Evolutionary conservation across 2,329 filamentous ascomycete genomes (phyloP).

Genomic region (Penicillium sp.): DNA sequence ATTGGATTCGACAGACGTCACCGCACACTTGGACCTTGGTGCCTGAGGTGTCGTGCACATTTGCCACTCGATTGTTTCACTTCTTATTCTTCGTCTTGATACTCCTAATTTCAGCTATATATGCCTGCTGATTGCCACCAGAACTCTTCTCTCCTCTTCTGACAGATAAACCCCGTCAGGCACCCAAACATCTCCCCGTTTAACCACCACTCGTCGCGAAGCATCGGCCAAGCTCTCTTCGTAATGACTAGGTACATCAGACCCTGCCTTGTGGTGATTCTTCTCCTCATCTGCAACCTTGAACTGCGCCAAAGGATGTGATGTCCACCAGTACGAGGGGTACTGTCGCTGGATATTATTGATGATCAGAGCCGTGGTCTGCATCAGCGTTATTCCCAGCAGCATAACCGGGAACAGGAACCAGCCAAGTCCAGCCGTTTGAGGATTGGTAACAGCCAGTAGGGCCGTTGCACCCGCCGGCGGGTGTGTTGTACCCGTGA

Average conservation of each 20-base stretch:
- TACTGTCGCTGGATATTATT: constrained; percentile 67
- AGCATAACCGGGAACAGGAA: constrained; percentile 60
- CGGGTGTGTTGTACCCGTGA: constrained; percentile 69
- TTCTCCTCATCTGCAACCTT: constrained; percentile 24
- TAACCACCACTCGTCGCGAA: constrained; percentile 29
- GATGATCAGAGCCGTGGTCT: constrained; percentile 57
- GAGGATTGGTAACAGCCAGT: constrained; percentile 56
- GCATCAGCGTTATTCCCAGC: constrained; percentile 58
- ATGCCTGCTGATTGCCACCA: constrained; percentile 34
- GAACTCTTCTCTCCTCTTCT: constrained; percentile 29
- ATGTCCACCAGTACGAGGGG: constrained; percentile 64
- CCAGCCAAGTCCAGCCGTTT: constrained; percentile 57
- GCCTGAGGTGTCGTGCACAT: constrained; percentile 4
- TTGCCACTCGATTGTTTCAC: not conserved
- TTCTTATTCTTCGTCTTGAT: too few relatives aligned
- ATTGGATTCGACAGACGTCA: constrained; percentile 27
- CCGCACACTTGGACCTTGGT: constrained; percentile 12
- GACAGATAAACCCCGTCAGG: constrained; percentile 35
- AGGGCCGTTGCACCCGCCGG: constrained; percentile 71
- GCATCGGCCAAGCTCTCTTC: constrained; percentile 23
- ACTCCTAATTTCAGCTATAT: constrained; percentile 15
- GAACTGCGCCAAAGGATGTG: constrained; percentile 24
- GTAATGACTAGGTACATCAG: constrained; percentile 17
- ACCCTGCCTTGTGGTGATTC: constrained; percentile 15
- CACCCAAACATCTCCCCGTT: constrained; percentile 28